A percentile compares a stretch with the other conserved stretches of the same genome.
Evolutionary conservation across 768 basidiomycete species (phyloP).

Genomic region (Boletus fagicola): DNA sequence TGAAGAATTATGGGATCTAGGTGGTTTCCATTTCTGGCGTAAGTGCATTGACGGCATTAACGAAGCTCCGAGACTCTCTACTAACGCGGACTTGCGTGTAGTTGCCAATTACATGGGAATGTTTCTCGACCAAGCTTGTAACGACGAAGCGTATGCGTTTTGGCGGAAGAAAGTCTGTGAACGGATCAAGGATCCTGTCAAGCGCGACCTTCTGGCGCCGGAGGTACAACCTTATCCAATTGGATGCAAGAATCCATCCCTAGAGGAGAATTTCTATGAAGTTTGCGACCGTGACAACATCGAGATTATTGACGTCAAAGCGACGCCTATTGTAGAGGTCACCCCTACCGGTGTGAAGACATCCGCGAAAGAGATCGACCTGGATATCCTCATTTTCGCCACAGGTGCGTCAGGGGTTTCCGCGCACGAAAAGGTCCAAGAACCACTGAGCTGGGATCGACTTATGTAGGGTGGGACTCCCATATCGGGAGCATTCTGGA

Average conservation of each 20-base stretch:
- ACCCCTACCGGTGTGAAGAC: conserved; percentile 7
- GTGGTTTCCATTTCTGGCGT: conserved; percentile 8
- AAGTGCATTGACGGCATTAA: background rate
- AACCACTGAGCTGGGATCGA: background rate
- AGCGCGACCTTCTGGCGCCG: conserved; percentile 11
- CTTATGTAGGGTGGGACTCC: conserved; percentile 3
- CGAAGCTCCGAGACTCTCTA: too few relatives aligned
- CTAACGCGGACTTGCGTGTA: background rate
- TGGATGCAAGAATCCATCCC: conserved; percentile 8
- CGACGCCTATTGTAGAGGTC: conserved; percentile 8
- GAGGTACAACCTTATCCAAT: conserved; percentile 4
- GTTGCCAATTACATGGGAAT: conserved; percentile 7
- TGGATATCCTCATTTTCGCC: conserved; percentile 10
- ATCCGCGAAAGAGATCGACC: background rate
- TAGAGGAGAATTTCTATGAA: conserved; percentile 12
- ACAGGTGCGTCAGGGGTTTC: background rate
- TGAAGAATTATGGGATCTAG: conserved; percentile 5
- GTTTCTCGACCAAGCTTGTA: background rate
- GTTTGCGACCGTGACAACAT: conserved; percentile 9
- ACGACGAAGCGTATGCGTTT: conserved; percentile 8
- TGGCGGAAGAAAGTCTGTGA: conserved; percentile 12
- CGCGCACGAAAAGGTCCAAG: background rate
- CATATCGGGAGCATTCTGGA: conserved; percentile 2
- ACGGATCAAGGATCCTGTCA: conserved; percentile 7
- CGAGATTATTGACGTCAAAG: conserved; percentile 12